Evolutionary conservation across 2,329 filamentous ascomycete species (phyloP).

Genomic region (Dactylellina drechsleri): DNA sequence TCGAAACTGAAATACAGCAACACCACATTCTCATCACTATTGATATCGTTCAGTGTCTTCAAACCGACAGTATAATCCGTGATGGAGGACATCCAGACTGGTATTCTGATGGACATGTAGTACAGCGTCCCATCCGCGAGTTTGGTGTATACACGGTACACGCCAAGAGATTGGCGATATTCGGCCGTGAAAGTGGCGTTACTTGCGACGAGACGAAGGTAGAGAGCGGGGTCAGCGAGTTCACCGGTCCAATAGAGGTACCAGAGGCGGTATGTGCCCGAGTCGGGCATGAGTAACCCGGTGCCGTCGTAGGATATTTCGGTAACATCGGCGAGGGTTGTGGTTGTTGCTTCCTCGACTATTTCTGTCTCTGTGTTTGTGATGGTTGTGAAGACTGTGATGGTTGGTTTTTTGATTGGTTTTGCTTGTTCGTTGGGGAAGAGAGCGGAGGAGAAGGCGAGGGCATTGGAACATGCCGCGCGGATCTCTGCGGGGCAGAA

Average conservation of each 20-base stretch:
- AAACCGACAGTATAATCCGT: conserved; percentile 31
- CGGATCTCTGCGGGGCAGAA: conserved; percentile 32
- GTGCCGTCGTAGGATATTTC: conserved; percentile 40
- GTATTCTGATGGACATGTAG: conserved; percentile 37
- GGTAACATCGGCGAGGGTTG: conserved; percentile 22
- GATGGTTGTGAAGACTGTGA: neutral
- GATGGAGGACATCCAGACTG: conserved; percentile 8
- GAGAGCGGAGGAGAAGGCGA: conserved; percentile 2
- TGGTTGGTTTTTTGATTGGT: neutral
- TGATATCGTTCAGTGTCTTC: conserved; percentile 31
- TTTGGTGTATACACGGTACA: conserved; percentile 22
- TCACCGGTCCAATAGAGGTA: conserved; percentile 30
- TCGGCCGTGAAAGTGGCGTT: conserved; percentile 21
- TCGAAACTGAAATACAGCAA: conserved; percentile 35
- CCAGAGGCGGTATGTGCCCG: conserved; percentile 32
- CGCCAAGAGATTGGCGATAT: conserved; percentile 27
- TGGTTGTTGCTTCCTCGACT: conserved; percentile 11
- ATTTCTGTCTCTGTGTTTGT: conserved; percentile 19
- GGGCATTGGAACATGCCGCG: conserved; percentile 29
- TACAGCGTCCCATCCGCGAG: conserved; percentile 20
- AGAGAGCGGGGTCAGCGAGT: conserved; percentile 15
- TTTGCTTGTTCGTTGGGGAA: neutral
- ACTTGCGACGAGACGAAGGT: conserved; percentile 13
- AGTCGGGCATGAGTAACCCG: conserved; percentile 10
- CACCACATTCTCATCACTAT: conserved; percentile 38